These are phyloP conservation scores for Ophiostoma piceae DNA, from an alignment of 2,329 filamentous ascomycete species.

Conservation along the genomic window DNA sequence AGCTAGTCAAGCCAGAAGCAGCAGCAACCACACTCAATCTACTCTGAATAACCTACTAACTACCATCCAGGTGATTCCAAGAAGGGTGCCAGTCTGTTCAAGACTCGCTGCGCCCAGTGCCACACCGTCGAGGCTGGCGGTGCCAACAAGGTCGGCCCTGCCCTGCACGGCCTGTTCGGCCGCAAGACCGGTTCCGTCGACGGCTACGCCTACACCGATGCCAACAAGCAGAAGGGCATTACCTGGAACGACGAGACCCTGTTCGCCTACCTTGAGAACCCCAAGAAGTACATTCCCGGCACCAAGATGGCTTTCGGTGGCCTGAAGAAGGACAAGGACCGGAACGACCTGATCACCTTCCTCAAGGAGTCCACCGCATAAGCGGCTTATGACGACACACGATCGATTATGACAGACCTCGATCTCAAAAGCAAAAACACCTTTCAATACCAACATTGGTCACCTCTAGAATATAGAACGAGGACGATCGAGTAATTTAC, in stretches of 20 bases:
- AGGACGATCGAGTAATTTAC: slow-evolving; percentile 12
- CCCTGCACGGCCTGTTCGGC: slow-evolving; percentile 95
- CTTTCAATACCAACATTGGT: neutral
- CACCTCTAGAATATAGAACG: slow-evolving; percentile 8
- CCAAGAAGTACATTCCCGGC: slow-evolving; percentile 99
- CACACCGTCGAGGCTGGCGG: slow-evolving; percentile 88
- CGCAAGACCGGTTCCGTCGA: slow-evolving; percentile 88
- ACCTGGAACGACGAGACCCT: slow-evolving; percentile 81
- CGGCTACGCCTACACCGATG: slow-evolving; percentile 96
- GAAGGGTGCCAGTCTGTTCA: slow-evolving; percentile 99
- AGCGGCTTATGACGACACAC: slow-evolving; percentile 12
- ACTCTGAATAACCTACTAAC: no score
- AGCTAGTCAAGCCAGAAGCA: neutral
- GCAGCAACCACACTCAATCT: neutral
- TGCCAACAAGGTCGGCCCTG: slow-evolving; percentile 97
- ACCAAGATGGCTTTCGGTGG: slow-evolving; percentile 99
- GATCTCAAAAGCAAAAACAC: neutral
- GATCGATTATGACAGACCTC: neutral
- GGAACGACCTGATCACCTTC: slow-evolving; percentile 96
- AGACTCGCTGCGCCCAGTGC: slow-evolving; percentile 98
- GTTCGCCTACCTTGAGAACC: slow-evolving; percentile 99
- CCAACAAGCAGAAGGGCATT: slow-evolving; percentile 97
- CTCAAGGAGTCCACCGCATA: slow-evolving; percentile 67
- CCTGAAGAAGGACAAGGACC: slow-evolving; percentile 99
- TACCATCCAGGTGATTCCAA: no score